Evolutionary conservation across 768 basidiomycete genomes (phyloP), one percentile per base, ranked within the genome.

Genomic region (Polyporus arcularius): DNA sequence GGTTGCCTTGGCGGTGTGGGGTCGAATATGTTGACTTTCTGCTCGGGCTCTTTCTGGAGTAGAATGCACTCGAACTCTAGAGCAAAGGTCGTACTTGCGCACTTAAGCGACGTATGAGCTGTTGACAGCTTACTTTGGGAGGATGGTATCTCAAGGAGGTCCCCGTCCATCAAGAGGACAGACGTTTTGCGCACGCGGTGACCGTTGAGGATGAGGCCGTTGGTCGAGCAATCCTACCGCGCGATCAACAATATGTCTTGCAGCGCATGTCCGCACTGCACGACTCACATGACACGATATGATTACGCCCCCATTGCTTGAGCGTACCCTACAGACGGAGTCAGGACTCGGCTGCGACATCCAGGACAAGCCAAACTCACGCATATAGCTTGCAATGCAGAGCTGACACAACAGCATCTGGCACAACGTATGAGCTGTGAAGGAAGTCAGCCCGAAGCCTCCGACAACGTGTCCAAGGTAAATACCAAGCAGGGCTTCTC

Each of bases 341-440:
- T 18, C n/a, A 10, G 31, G 8, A 16, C 30, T 26, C 21, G 21
- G 21, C 21, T 26, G 21, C 21, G 21, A 26, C 21, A 26, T 26
- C 35, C 9, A n/a, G 32, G 49, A 62, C 8, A 8, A 16, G 5
- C 3, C 43, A 45, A 6, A 76, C 82, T 70, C 67, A 89, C 91
- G 88, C 91, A 82, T 90, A 87, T 80, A 90, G 72, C 71, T 87
- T 89, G 79, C 88, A 92, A 71, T 90, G 88, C 39, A 89, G 66
- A 49, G 80, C 83, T 4, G 91, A 94, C 18, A 92, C 85, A 42
- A 83, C 79, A 15, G 75, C 67, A 53, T 90, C 86, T 18, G 80
- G 69, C 32, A 92, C 75, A 31, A 90, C 81, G 65, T 92, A 94
- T 42, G 88, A 76, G 63, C 77, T 78, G 35, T 35, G 52, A 46